These are phyloP conservation scores for Marasmius fiardii DNA, from an alignment of 1,284 basidiomycete genomes.

Conservation along the genomic window DNA sequence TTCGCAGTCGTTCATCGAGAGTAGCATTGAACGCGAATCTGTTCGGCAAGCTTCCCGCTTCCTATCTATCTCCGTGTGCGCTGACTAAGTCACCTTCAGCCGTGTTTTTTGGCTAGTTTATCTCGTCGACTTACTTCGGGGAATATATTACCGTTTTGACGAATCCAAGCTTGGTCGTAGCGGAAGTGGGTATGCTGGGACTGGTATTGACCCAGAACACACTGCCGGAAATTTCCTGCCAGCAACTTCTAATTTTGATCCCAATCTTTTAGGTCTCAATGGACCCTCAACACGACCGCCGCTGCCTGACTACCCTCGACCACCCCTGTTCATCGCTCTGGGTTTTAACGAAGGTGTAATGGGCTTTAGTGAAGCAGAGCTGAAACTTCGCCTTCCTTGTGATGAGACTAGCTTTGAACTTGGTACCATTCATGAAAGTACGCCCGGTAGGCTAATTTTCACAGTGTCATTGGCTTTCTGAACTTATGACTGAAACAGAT, in stretches of 20 bases:
- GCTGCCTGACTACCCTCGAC: conserved; percentile 4
- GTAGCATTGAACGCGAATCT: conserved; percentile 66
- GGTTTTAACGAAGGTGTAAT: conserved; percentile 9
- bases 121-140: conserved; percentile 44
- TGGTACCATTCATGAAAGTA: conserved; percentile 49
- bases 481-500: conserved; percentile 37
- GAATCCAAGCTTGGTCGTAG: conserved; percentile 7
- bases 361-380: conserved; percentile 42
- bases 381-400: conserved; percentile 64
- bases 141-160: conserved; percentile 14
- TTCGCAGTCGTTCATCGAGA: conserved; percentile 53
- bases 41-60: conserved; percentile 33
- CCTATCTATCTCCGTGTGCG: neutral
- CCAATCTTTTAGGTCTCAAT: neutral
- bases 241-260: neutral
- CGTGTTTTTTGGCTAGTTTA: conserved; percentile 78
- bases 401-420: conserved; percentile 79
- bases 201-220: neutral
- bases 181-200: conserved; percentile 6
- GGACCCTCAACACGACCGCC: neutral
- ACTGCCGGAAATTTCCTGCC: neutral
- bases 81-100: neutral
- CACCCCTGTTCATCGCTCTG: conserved; percentile 3
- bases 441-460: conserved; percentile 46
- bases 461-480: conserved; percentile 5